Evolutionary conservation across 78 protist species (phyloP), one percentile per base, ranked within the genome.

Genomic region (Bodo saltans): DNA sequence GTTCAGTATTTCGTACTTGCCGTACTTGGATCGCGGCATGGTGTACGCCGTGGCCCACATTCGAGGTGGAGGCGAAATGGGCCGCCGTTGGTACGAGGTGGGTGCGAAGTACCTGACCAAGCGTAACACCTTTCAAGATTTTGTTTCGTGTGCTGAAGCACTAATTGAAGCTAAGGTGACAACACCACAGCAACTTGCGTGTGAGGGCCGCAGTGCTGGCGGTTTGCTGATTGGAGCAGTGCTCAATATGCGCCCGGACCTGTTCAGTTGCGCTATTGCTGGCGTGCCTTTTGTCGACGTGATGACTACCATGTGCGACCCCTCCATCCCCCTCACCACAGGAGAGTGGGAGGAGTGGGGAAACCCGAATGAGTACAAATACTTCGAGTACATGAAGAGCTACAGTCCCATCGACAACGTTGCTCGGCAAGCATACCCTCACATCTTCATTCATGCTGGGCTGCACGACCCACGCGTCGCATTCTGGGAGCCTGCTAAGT

Each of bases 281-380:
- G 26, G 29, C 38, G 90, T 87, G 2, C 90, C 90, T 26, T 87
- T 87, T 74, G 83, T 84, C 42, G 90, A 87, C 38, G 84, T 78
- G 17, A 8, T 84, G 74, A 86, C 85, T 3, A 78, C 90, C 33
- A 88, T 91, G 92, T 30, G 82, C 70, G 93, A 93, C 53, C 71
- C 75, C 25, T 12, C 79, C 1, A 53, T 93, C 30, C 88, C 96
- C 28, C 74, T 93, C 41, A 90, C 93, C 12, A 86, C 72, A 21
- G 89, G 84, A 39, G 96, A 93, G 74, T 88, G 83, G 39, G 94
- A 83, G 32, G 96, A 93, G 76, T 93, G 96, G 96, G 93, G 93
- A 3, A 86, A 93, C 76, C 94, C 94, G 37, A 0, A 8, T 28
- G 81, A 34, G 3, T 34, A 47, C 17, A 8, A 26, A 25, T 3